Percentiles rank a stretch among this genome's conserved stretches.
phyloP scores from a whole-genome alignment of 1,284 basidiomycete species.

The Rhodotorula sp. region DNA sequence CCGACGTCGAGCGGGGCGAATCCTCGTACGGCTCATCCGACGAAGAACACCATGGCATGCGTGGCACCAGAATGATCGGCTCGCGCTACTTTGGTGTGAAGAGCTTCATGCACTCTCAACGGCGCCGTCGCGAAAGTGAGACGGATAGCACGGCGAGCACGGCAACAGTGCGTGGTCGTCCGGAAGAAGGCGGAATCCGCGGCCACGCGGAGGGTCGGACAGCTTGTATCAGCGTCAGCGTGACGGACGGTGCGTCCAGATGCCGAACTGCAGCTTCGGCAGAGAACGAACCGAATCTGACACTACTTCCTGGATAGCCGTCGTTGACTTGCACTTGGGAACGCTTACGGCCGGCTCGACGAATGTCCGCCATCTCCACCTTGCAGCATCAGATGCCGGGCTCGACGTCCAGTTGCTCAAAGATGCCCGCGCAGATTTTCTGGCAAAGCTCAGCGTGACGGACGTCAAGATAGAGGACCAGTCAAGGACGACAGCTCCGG shows the following conservation, averaged over 20 bases:
- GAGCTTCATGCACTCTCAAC: slow-evolving; percentile 50
- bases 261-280: not conserved
- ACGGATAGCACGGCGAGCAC: slow-evolving; percentile 40
- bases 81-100: slow-evolving; percentile 69
- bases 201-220: not conserved
- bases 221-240: not conserved
- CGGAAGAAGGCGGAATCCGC: not conserved
- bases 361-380: not conserved
- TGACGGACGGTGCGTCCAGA: slow-evolving; percentile 57
- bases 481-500: slow-evolving; percentile 72
- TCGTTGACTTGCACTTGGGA: slow-evolving; percentile 54
- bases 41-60: slow-evolving; percentile 1
- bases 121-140: slow-evolving; percentile 49
- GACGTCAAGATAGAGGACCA: slow-evolving; percentile 64
- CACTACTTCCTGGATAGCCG: not conserved
- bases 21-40: slow-evolving; percentile 35
- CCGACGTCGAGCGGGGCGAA: not conserved
- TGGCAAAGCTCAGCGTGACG: slow-evolving; percentile 70
- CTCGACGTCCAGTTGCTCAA: slow-evolving; percentile 61
- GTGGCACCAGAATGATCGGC: slow-evolving; percentile 50
- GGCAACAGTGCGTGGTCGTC: slow-evolving; percentile 29
- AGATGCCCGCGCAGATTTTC: slow-evolving; percentile 44
- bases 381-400: slow-evolving; percentile 60
- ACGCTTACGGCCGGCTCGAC: slow-evolving; percentile 30
- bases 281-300: not conserved